Evolutionary conservation across 2,329 filamentous ascomycete species (phyloP).

Genomic region (Periconia macrospinosa): DNA sequence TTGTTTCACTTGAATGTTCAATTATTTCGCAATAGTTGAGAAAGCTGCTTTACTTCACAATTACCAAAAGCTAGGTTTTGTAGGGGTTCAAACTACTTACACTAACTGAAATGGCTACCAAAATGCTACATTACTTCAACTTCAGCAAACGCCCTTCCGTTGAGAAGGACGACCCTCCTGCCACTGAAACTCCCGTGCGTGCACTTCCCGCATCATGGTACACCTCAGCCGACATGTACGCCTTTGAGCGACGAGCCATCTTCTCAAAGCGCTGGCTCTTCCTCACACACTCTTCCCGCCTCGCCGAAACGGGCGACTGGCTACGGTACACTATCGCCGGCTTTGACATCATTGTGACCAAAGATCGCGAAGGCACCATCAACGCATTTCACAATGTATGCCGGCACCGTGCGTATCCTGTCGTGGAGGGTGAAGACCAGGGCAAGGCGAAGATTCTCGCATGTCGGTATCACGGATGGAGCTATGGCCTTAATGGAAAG

Average conservation of each 20-base stretch:
- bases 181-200: slow-evolving; percentile 22
- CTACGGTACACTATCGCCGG: slow-evolving; percentile 25
- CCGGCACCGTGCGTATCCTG: slow-evolving; percentile 45
- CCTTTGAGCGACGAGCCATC: slow-evolving; percentile 51
- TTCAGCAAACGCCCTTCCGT: slow-evolving; percentile 10
- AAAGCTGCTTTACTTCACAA: not conserved
- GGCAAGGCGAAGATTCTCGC: slow-evolving; percentile 41
- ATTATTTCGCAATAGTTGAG: not conserved
- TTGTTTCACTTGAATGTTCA: too few species aligned
- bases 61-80: not conserved
- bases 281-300: slow-evolving; percentile 35
- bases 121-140: slow-evolving; percentile 20
- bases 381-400: slow-evolving; percentile 48
- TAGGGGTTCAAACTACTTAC: not conserved
- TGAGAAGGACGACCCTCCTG: slow-evolving; percentile 2
- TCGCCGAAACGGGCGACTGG: slow-evolving; percentile 21
- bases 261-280: slow-evolving; percentile 46
- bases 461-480: slow-evolving; percentile 51
- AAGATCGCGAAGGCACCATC: slow-evolving; percentile 18
- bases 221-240: slow-evolving; percentile 47
- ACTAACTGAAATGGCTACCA: not conserved
- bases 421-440: slow-evolving; percentile 26
- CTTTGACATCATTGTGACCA: slow-evolving; percentile 23
- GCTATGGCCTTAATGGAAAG: slow-evolving; percentile 45
- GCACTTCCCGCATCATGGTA: slow-evolving; percentile 51